A percentile compares a stretch with the other conserved stretches of the same genome.
Evolutionary conservation across 164 flowering plant genomes (phyloP).

Genomic region (Taxillus chinensis): DNA sequence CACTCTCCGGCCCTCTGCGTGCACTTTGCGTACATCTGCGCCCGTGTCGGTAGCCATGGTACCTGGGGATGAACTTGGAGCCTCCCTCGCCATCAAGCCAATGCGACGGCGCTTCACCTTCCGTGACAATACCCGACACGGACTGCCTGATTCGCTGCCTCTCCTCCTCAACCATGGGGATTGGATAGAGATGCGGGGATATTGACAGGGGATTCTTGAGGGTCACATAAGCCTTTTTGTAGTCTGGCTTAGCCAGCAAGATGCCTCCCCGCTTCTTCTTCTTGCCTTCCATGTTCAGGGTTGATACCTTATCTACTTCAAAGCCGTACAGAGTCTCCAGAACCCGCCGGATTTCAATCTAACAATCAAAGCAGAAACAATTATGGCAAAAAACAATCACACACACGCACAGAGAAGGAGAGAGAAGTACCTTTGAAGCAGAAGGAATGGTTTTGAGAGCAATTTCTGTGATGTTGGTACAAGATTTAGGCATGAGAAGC

Average conservation of each 20-base stretch:
- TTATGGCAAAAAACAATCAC: neutral
- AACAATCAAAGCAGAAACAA: neutral
- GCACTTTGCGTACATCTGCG: conserved; percentile 6
- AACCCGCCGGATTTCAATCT: conserved; percentile 82
- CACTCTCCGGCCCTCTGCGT: conserved; percentile 6
- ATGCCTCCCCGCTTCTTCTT: conserved; percentile 76
- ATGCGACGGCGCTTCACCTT: conserved; percentile 31
- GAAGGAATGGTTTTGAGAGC: conserved; percentile 78
- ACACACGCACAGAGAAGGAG: neutral
- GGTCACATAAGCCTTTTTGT: conserved; percentile 77
- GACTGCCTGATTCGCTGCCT: conserved; percentile 34
- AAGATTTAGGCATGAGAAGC: conserved; percentile 63
- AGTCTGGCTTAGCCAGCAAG: conserved; percentile 57
- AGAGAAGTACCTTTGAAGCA: conserved; percentile 48
- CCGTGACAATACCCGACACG: conserved; percentile 33
- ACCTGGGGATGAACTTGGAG: conserved; percentile 10
- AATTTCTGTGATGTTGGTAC: conserved; percentile 55
- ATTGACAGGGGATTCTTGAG: conserved; percentile 47
- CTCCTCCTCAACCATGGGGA: conserved; percentile 47
- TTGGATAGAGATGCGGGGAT: conserved; percentile 50
- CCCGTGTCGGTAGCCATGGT: neutral
- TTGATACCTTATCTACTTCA: conserved; percentile 62
- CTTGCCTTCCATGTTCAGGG: conserved; percentile 90
- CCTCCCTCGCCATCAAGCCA: conserved; percentile 48
- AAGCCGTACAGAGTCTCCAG: conserved; percentile 76